Conservation (phyloP, 2,329 filamentous ascomycete genomes). For the Fusarium globosum region DNA sequence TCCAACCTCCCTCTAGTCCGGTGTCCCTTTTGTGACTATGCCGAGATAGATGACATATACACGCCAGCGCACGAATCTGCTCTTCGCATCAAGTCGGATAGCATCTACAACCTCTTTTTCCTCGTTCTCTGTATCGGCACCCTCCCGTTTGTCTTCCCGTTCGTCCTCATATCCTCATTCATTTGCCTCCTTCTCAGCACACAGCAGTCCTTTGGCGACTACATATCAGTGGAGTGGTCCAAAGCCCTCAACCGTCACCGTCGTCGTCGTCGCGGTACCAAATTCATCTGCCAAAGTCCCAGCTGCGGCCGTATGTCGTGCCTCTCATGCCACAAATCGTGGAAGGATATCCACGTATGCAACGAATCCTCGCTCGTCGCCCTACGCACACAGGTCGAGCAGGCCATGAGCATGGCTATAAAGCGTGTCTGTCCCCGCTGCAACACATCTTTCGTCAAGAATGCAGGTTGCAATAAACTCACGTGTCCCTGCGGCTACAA, state of each 20-base stretch:
- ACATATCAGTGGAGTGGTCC: slow-evolving; percentile 60
- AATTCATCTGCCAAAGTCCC: slow-evolving; percentile 80
- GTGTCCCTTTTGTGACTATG: slow-evolving; percentile 93
- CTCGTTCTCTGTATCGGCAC: slow-evolving; percentile 64
- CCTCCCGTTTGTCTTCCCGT: slow-evolving; percentile 66
- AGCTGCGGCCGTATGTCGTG: slow-evolving; percentile 79
- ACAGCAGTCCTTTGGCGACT: slow-evolving; percentile 55
- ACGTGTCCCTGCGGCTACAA: slow-evolving; percentile 95
- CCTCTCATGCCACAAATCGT: slow-evolving; percentile 82
- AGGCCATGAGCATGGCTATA: slow-evolving; percentile 91
- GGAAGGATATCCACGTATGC: slow-evolving; percentile 90
- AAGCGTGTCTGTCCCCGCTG: slow-evolving; percentile 96
- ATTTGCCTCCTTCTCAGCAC: slow-evolving; percentile 58
- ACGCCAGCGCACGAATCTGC: slow-evolving; percentile 65
- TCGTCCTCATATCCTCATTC: slow-evolving; percentile 61
- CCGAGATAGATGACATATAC: slow-evolving; percentile 85
- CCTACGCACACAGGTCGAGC: slow-evolving; percentile 88
- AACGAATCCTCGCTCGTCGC: slow-evolving; percentile 85
- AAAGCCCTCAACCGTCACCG: slow-evolving; percentile 74
- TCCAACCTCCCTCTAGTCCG: slow-evolving; percentile 80
- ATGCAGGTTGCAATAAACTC: slow-evolving; percentile 94
- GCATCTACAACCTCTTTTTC: slow-evolving; percentile 60
- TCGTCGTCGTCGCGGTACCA: slow-evolving; percentile 76
- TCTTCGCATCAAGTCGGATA: slow-evolving; percentile 67
- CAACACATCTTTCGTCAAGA: slow-evolving; percentile 92